A percentile compares a stretch with the other conserved stretches of the same genome.
Evolutionary conservation across 257 asterid species (phyloP).

Genomic region (Primulina huaijiensis): DNA sequence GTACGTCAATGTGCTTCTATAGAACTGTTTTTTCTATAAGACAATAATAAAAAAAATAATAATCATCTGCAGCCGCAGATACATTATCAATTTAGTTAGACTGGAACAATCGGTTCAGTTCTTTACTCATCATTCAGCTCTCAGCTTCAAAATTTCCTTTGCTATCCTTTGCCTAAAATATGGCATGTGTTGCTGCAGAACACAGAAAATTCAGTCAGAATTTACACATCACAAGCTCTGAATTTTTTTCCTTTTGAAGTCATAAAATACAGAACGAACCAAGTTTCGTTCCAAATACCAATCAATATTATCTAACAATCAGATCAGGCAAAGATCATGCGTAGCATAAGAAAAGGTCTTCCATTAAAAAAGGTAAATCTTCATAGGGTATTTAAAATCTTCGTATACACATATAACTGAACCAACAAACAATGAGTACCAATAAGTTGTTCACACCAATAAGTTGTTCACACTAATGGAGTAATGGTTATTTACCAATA

Average conservation of each 20-base stretch:
- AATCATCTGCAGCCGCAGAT: not conserved
- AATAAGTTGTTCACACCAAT: no score
- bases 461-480: no score
- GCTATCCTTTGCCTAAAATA: conserved; percentile 79
- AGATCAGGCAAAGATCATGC: not conserved
- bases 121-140: conserved; percentile 56
- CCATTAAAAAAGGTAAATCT: no score
- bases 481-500: not conserved
- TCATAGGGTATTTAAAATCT: no score
- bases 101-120: not conserved
- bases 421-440: not conserved
- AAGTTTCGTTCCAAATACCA: conserved; percentile 5
- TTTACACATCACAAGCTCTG: not conserved
- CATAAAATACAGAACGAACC: not conserved
- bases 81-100: not conserved
- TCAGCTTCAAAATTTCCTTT: conserved; percentile 69
- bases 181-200: conserved; percentile 59
- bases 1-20: not conserved
- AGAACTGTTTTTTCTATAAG: not conserved
- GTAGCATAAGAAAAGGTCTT: not conserved
- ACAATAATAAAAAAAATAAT: not conserved
- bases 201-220: not conserved
- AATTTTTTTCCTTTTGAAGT: not conserved
- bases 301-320: not conserved
- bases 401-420: not conserved